These are phyloP conservation scores for Neurospora sp. DNA, from an alignment of 495 filamentous ascomycete species.

Conservation along the genomic window DNA sequence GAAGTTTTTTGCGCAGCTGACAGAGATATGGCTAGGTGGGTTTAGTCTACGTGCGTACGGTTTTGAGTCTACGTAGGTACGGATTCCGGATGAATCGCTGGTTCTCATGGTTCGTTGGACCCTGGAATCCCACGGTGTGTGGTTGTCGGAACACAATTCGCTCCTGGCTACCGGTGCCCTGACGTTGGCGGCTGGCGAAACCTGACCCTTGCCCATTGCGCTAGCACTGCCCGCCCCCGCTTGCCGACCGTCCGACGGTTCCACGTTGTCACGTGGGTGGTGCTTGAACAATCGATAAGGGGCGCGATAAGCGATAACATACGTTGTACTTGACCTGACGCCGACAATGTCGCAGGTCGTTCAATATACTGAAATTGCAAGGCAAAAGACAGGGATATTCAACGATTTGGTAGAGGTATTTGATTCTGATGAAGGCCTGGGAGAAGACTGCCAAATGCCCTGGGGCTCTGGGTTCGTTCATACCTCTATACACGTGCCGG, in stretches of 20 bases:
- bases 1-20: no score
- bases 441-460: background rate
- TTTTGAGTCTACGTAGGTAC: no score
- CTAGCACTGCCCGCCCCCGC: background rate
- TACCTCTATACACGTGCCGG: no score
- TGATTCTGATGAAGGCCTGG: background rate
- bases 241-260: background rate
- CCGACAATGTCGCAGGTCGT: background rate
- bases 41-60: no score
- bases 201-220: background rate
- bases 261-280: background rate
- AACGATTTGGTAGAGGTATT: background rate
- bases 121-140: background rate
- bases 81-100: background rate
- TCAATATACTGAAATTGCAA: background rate
- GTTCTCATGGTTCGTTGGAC: background rate
- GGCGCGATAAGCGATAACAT: background rate
- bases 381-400: background rate
- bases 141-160: background rate
- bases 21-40: no score
- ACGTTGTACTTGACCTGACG: no score
- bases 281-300: background rate
- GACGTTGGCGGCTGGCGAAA: background rate
- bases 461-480: no score
- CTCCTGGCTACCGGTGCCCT: background rate